Conservation (phyloP, 1,139 yeast species). For the Sugiyamaella neomexicana region DNA sequence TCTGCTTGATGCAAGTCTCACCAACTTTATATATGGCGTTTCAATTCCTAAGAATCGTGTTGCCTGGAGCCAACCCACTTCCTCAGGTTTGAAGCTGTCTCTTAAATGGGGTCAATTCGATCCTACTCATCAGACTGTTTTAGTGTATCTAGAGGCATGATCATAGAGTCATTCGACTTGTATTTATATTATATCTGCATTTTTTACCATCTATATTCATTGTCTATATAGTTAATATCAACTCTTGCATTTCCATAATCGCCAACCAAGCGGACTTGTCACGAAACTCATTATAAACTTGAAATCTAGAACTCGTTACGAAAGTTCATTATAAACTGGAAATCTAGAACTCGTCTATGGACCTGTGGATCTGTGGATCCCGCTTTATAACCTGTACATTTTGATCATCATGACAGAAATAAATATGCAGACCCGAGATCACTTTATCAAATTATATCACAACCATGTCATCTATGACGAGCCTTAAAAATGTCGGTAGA, state of each 20-base stretch:
- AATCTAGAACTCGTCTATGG: not conserved
- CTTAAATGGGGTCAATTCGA: conserved; percentile 26
- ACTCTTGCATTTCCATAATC: no score
- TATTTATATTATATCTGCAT: no score
- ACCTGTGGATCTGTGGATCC: no score
- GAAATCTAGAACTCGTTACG: no score
- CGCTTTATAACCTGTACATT: not conserved
- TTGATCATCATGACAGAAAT: not conserved
- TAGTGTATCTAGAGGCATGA: conserved; percentile 8
- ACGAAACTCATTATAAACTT: no score
- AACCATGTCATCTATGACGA: not conserved
- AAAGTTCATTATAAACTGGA: no score
- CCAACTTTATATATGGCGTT: conserved; percentile 55
- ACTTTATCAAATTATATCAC: not conserved
- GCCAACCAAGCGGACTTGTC: no score
- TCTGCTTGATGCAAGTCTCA: conserved; percentile 47
- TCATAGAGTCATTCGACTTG: no score
- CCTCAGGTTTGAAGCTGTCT: conserved; percentile 59
- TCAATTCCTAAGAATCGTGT: conserved; percentile 46
- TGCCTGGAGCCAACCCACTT: conserved; percentile 75
- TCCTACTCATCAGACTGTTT: conserved; percentile 2
- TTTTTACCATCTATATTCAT: not conserved
- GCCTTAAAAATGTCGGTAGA: not conserved
- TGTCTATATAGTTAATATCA: no score
- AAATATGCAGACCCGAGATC: no score